A percentile compares a stretch with the other conserved stretches of the same genome.
These are phyloP conservation scores for Phaeosphaeriaceae sp. DNA, from an alignment of 2,329 filamentous ascomycete genomes.

Conservation along the genomic window DNA sequence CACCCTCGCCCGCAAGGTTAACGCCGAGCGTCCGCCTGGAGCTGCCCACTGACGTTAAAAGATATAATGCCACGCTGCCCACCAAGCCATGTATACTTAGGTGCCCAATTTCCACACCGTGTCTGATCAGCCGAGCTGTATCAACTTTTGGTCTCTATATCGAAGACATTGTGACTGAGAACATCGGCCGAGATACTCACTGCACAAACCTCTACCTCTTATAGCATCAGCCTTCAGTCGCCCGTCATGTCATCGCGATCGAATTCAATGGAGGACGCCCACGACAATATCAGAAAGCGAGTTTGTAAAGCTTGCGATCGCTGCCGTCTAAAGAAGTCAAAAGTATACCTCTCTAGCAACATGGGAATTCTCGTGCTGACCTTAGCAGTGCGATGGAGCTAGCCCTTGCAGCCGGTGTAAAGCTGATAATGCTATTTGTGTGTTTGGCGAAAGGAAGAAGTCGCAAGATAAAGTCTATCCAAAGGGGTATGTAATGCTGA, in stretches of 20 bases:
- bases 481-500: slow-evolving; percentile 61
- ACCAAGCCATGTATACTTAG: slow-evolving; percentile 40
- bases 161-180: not conserved
- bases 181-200: slow-evolving; percentile 8
- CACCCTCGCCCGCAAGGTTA: slow-evolving; percentile 27
- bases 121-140: slow-evolving; percentile 6
- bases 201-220: not conserved
- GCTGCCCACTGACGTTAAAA: slow-evolving; percentile 47
- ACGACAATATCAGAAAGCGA: slow-evolving; percentile 63
- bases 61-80: slow-evolving; percentile 49
- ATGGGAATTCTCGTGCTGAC: slow-evolving; percentile 12
- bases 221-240: not conserved
- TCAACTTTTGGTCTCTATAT: slow-evolving; percentile 4
- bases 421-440: slow-evolving; percentile 69
- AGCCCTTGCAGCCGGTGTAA: slow-evolving; percentile 68
- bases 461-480: slow-evolving; percentile 72
- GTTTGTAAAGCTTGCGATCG: slow-evolving; percentile 73
- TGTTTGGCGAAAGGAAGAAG: slow-evolving; percentile 71
- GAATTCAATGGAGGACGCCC: slow-evolving; percentile 50
- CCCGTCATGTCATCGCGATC: slow-evolving; percentile 43
- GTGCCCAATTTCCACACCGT: slow-evolving; percentile 31
- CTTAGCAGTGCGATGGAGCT: slow-evolving; percentile 64
- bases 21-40: slow-evolving; percentile 47
- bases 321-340: slow-evolving; percentile 71
- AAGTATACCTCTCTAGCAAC: slow-evolving; percentile 52